Conservation (phyloP, 1,284 basidiomycete species). For the Heliocybe sulcata region DNA sequence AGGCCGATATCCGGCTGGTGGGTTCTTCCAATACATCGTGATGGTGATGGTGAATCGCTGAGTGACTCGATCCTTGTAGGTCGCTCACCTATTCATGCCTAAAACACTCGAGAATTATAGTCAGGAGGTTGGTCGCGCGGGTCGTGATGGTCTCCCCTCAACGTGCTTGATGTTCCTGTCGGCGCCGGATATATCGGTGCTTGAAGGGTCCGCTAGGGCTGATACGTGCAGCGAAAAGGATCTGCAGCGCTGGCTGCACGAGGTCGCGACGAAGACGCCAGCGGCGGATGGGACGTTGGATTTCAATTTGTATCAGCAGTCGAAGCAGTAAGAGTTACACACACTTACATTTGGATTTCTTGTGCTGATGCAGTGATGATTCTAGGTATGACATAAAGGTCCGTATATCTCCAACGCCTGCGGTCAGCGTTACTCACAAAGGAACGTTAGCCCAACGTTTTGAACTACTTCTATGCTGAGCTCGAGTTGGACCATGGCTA, state of each 20-base stretch:
- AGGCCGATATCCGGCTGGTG: constrained; percentile 25
- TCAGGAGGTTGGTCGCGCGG: constrained; percentile 74
- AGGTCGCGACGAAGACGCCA: constrained; percentile 28
- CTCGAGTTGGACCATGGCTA: constrained; percentile 40
- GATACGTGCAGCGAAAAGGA: constrained; percentile 34
- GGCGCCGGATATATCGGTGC: constrained; percentile 29
- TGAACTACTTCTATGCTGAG: constrained; percentile 39
- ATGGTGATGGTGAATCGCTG: background rate
- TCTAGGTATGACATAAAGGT: constrained; percentile 33
- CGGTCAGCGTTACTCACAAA: constrained; percentile 6
- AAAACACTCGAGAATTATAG: constrained; percentile 62
- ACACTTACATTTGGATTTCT: background rate
- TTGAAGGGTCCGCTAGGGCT: constrained; percentile 39
- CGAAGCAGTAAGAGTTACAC: constrained; percentile 23
- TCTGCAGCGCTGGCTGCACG: constrained; percentile 33
- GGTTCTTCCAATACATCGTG: background rate
- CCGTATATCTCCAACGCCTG: constrained; percentile 7
- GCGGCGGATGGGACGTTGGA: constrained; percentile 29
- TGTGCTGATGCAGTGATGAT: constrained; percentile 1
- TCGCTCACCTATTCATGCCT: constrained; percentile 65
- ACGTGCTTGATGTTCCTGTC: constrained; percentile 50
- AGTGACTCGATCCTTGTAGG: constrained; percentile 30
- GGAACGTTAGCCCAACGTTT: constrained; percentile 28
- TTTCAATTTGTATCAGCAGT: constrained; percentile 37
- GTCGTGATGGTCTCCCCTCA: constrained; percentile 59